Percentiles rank a stretch among this genome's conserved stretches.
Evolutionary conservation across 108 stramenopile species (phyloP).

Genomic region (Schizochytrium sp.): DNA sequence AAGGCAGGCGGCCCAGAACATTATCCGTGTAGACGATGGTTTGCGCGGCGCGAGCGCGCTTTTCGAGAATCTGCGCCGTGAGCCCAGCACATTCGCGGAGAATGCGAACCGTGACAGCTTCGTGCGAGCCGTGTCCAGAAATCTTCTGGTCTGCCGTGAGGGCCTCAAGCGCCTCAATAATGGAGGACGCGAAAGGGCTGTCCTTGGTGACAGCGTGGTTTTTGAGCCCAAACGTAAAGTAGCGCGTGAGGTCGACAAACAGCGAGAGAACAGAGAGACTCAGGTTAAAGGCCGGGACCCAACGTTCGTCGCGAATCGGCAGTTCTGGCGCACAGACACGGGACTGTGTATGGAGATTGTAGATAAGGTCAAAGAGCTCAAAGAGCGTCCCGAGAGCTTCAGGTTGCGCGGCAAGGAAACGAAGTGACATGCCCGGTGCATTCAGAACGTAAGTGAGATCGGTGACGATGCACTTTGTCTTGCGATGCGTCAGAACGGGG

Average conservation of each 20-base stretch:
- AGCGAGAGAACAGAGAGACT: background rate
- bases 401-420: background rate
- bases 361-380: background rate
- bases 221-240: background rate
- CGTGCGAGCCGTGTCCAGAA: background rate
- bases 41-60: background rate
- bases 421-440: background rate
- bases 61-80: background rate
- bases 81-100: background rate
- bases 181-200: background rate
- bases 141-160: background rate
- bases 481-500: conserved; percentile 3
- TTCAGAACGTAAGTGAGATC: background rate
- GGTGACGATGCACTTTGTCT: background rate
- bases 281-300: conserved; percentile 3
- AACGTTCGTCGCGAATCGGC: background rate
- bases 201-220: background rate
- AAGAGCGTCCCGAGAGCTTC: background rate
- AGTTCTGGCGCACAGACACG: background rate
- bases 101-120: background rate
- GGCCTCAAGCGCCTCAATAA: background rate
- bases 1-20: background rate
- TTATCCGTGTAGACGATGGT: background rate
- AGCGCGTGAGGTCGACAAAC: background rate
- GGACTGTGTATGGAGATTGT: background rate